These are phyloP conservation scores for Kalanchoe fedtschenkoi DNA, from an alignment of 164 flowering plant species.

Conservation along the genomic window DNA sequence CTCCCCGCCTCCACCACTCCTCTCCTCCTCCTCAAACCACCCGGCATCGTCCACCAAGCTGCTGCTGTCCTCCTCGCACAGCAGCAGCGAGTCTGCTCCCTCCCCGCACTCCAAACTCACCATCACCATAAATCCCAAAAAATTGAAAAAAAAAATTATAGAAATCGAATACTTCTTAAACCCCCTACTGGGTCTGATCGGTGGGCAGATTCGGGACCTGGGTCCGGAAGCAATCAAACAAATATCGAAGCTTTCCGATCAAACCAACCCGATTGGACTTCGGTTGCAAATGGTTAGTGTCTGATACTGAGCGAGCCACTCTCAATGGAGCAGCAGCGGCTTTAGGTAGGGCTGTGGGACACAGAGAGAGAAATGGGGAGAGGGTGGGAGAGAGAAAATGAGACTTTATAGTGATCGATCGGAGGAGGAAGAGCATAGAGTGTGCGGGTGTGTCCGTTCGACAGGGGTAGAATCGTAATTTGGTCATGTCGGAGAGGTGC, in stretches of 20 bases:
- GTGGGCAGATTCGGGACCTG: background rate
- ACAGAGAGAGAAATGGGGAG: background rate
- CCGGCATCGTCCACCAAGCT: constrained; percentile 42
- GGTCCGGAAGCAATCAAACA: background rate
- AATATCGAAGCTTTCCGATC: background rate
- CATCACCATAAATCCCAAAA: background rate
- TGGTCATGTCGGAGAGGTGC: background rate
- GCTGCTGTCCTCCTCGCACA: constrained; percentile 57
- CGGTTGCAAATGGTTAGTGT: background rate
- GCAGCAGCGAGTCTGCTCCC: constrained; percentile 31
- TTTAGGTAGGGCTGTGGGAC: background rate
- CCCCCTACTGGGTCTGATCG: background rate
- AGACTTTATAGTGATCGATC: constrained; percentile 9
- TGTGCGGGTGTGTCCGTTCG: background rate
- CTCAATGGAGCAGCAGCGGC: background rate
- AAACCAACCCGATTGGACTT: background rate
- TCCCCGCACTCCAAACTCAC: background rate
- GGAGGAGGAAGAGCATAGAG: background rate
- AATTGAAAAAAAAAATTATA: background rate
- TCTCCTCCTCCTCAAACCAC: constrained; percentile 13
- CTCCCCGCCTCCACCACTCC: constrained; percentile 8
- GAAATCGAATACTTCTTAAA: too few species aligned
- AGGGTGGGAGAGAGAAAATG: constrained; percentile 9
- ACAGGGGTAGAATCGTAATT: background rate
- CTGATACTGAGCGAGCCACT: background rate